A percentile compares a stretch with the other conserved stretches of the same genome.
Conservation (phyloP, 495 filamentous ascomycete genomes). For the Podospora pseudocomata region DNA sequence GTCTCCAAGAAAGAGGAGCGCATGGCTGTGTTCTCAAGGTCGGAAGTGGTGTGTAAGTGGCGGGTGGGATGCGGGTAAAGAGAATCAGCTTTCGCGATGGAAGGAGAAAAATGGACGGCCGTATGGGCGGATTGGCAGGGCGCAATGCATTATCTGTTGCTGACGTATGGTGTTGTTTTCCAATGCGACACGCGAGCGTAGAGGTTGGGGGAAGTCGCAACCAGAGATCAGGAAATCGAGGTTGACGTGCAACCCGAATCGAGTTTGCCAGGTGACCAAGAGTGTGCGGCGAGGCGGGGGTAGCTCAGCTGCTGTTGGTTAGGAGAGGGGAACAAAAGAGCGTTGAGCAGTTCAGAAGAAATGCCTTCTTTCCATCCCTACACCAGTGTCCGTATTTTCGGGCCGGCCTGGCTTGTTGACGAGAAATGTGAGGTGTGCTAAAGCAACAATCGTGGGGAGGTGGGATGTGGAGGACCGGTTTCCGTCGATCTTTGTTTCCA, state of each 20-base stretch:
- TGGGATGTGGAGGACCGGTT: background rate
- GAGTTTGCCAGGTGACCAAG: background rate
- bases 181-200: background rate
- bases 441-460: background rate
- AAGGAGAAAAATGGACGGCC: conserved; percentile 4
- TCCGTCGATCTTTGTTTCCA: background rate
- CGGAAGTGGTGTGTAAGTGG: background rate
- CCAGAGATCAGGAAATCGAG: background rate
- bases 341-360: background rate
- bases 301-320: background rate
- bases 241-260: background rate
- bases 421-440: background rate
- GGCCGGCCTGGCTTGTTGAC: background rate
- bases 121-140: conserved; percentile 5
- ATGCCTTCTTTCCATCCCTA: background rate
- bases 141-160: conserved; percentile 13
- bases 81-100: conserved; percentile 15
- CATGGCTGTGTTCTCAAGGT: conserved; percentile 16
- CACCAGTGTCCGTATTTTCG: background rate
- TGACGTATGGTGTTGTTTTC: background rate
- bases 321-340: background rate
- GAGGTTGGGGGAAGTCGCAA: background rate
- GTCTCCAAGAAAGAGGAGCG: conserved; percentile 26
- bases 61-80: background rate
- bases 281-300: background rate